phyloP scores from a whole-genome alignment of 2,329 filamentous ascomycete species.

The Aspergillus piperis region DNA sequence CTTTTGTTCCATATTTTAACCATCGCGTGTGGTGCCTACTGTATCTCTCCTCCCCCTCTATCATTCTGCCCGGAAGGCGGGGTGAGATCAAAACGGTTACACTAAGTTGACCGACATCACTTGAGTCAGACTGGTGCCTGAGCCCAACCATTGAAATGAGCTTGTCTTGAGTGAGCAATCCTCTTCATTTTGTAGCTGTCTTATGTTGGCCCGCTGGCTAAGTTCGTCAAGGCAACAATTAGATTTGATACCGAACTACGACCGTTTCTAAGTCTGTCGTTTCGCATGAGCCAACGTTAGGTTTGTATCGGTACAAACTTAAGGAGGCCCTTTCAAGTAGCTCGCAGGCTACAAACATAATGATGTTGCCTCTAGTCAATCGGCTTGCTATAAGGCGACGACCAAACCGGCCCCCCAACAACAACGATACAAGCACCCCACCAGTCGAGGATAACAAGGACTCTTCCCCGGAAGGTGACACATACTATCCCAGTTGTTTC shows the following conservation, averaged over 20 bases:
- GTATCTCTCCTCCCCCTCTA: neutral
- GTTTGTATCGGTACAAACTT: too few relatives aligned
- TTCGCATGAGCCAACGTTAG: too few relatives aligned
- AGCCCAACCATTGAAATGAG: neutral
- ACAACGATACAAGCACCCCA: neutral
- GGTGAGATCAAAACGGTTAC: neutral
- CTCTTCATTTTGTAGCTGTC: too few relatives aligned
- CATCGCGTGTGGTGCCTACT: neutral
- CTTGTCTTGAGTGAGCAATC: neutral
- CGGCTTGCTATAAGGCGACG: neutral
- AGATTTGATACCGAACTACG: neutral
- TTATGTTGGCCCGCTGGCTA: neutral
- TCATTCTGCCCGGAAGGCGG: neutral
- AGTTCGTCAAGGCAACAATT: neutral
- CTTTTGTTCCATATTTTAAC: too few relatives aligned
- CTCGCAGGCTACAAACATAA: neutral
- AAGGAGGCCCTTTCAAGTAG: neutral
- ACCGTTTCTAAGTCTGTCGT: too few relatives aligned
- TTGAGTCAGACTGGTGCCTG: neutral
- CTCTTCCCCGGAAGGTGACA: neutral
- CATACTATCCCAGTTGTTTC: slow-evolving; percentile 31
- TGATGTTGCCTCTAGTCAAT: slow-evolving; percentile 5
- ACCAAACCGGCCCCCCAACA: neutral
- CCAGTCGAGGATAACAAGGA: neutral
- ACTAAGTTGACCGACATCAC: neutral